Base-by-base conservation (phyloP, 208 protist species). In the Acanthamoeba triangularis region DNA sequence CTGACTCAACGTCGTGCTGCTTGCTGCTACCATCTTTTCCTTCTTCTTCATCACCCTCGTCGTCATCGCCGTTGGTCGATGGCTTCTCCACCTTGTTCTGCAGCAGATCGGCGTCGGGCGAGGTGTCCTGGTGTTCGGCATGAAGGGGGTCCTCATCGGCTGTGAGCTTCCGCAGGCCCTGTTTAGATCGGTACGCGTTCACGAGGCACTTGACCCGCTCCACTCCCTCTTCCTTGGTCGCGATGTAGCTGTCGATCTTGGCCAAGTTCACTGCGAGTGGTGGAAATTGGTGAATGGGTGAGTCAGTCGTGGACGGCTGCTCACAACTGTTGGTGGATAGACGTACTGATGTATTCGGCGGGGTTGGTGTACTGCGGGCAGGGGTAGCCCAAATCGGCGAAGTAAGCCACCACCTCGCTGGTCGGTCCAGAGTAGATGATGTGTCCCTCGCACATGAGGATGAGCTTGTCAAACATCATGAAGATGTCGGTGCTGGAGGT, bases 351-450 rank as follows among this genome's bases (percentile, higher is more conserved):
- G 78, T 90, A 90, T 44, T 96, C 95, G n/a, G 95, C 95, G 1
- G 93, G 92, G 54, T 96, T 96, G 28, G 56, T 61, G 69, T 90
- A 93, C 30, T 90, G 10, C 5, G 95, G 95, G 69, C 95, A 96
- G 28, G 67, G 49, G 30, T 94, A 94, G 5, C 95, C 95, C 7
- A 80, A 18, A 28, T 84, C 59, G 30, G 25, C 41, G 35, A 96
- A 93, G 88, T 96, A 93, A 41, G 33, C 14, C 13, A 94, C 84
- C 16, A 93, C 63, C 0, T 96, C 56, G 8, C 25, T 30, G 7
- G 63, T 25, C n/a, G 84, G 84, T 44, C 84, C 72, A 1, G 25
- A 49, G 67, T 93, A 93, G 14, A 93, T 49, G 63, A 93, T 61
- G 23, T 93, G 35, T 10, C 88, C 88, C 25, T 80, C 63, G 23